Base-by-base conservation (phyloP, 1,284 basidiomycete species). In the Jaminaea rosea region DNA sequence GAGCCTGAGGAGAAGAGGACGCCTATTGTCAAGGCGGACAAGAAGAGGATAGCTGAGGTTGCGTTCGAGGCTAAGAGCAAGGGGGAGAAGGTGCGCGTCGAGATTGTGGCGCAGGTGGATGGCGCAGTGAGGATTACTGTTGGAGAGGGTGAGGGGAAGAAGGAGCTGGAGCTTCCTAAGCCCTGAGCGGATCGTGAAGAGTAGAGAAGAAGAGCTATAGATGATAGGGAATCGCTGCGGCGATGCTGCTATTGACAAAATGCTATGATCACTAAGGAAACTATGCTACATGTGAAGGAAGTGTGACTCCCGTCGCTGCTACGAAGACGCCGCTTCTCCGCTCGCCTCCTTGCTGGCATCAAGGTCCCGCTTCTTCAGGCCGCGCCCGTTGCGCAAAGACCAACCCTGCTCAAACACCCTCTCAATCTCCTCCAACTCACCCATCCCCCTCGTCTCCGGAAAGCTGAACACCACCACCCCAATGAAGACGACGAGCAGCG, bases 1-100 rank as follows among this genome's bases (percentile, higher is more conserved):
- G 69, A 70, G 52, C 65, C 66, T 10, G 63, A 68, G 47, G 50
- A 63, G 58, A 50, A 67, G 46, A 56, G 56, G 53, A 69, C 67
- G 9, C 59, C 68, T 23, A 47, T 59, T 24, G 56, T 62, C 47
- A 62, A 60, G 52, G 52, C 65, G 1, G 50, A 53, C 23, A 53
- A 56, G 19, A 50, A 53, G 41, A 45, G 49, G 31, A 24, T 70
- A 9, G 58, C 53, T 4, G 48, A 58, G 47, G 53, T 72, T 19
- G 47, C 44, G 4, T 11, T 34, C 29, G 46, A 47, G 19, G 46
- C 23, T 6, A 10, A 29, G 4, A 21, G n/a, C 27, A 42, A 49
- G 36, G 47, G 21, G 15, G 46, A 32, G 37, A 52, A 42, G 32
- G 27, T 55, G 10, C 23, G 15, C 2, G 53, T 55, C 19, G 26